phyloP scores from a whole-genome alignment of 2,329 filamentous ascomycete species.

The Macrophomina tecta region DNA sequence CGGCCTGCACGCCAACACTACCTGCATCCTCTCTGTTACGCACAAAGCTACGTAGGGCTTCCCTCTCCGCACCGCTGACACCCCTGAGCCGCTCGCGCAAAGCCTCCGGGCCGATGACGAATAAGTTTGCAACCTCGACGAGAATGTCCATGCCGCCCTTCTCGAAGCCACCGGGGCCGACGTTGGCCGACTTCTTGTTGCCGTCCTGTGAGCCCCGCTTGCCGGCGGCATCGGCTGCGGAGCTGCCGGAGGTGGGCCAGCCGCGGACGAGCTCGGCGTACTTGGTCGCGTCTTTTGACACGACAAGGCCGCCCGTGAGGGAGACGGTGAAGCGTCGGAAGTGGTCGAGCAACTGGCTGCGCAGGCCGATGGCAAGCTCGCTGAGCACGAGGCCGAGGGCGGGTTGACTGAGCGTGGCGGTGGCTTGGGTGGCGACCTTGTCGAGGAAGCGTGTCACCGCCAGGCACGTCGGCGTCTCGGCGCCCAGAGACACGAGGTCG shows the following conservation, averaged over 20 bases:
- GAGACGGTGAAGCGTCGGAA: constrained; percentile 95
- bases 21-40: constrained; percentile 82
- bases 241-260: constrained; percentile 63
- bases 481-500: constrained; percentile 50
- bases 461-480: constrained; percentile 80
- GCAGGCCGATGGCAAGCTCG: constrained; percentile 81
- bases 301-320: constrained; percentile 90
- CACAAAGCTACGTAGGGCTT: constrained; percentile 80
- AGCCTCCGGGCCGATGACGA: constrained; percentile 78
- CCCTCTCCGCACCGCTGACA: constrained; percentile 50
- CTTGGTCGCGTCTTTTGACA: constrained; percentile 93
- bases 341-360: constrained; percentile 83
- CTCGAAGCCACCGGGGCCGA: constrained; percentile 56
- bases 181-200: constrained; percentile 39
- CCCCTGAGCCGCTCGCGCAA: constrained; percentile 58
- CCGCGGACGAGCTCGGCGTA: constrained; percentile 85
- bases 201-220: constrained; percentile 40
- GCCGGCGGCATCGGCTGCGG: constrained; percentile 69
- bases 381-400: constrained; percentile 83
- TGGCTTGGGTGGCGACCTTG: constrained; percentile 64
- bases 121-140: constrained; percentile 91
- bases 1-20: constrained; percentile 81
- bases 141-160: constrained; percentile 74
- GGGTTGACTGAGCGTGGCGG: constrained; percentile 76
- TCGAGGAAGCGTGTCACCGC: constrained; percentile 81